phyloP scores from a whole-genome alignment of 75 land plant species.

The Azolla pinnata region DNA sequence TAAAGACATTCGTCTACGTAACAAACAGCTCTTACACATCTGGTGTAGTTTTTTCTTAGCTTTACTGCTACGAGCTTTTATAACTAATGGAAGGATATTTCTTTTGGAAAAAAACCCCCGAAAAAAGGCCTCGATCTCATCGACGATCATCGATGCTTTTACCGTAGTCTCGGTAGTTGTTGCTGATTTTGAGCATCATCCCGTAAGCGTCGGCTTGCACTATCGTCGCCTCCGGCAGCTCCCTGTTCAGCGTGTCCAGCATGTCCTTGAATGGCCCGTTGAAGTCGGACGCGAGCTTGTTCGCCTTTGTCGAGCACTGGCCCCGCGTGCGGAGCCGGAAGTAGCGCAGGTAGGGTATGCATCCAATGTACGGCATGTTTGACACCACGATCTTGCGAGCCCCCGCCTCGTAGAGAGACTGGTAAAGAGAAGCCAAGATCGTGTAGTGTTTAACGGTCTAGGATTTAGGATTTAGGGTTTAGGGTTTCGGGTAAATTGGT shows the following conservation, averaged over 20 bases:
- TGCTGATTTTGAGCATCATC: conserved; percentile 48
- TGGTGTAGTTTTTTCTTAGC: too few relatives aligned
- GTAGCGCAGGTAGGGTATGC: conserved; percentile 76
- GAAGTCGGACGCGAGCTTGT: conserved; percentile 45
- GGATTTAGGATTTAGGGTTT: too few relatives aligned
- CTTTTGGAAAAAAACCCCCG: too few relatives aligned
- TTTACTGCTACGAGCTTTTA: too few relatives aligned
- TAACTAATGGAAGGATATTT: too few relatives aligned
- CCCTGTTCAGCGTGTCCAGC: conserved; percentile 40
- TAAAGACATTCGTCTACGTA: too few relatives aligned
- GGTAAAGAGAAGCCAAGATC: too few relatives aligned
- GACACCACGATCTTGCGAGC: conserved; percentile 63
- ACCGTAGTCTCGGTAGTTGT: conserved; percentile 59
- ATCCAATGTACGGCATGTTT: conserved; percentile 74
- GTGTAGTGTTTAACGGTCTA: too few relatives aligned
- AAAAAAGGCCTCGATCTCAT: too few relatives aligned
- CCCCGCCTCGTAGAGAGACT: conserved; percentile 60
- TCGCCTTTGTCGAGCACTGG: conserved; percentile 44
- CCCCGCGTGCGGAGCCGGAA: conserved; percentile 24
- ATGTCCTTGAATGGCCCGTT: conserved; percentile 42
- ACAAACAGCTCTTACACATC: too few relatives aligned
- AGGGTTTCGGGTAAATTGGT: too few relatives aligned
- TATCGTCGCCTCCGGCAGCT: conserved; percentile 40
- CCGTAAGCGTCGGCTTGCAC: conserved; percentile 60
- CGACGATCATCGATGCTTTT: too few relatives aligned